Evolutionary conservation across 139 green algal genomes (phyloP).

Genomic region (Chlamydomonas schloesseri): DNA sequence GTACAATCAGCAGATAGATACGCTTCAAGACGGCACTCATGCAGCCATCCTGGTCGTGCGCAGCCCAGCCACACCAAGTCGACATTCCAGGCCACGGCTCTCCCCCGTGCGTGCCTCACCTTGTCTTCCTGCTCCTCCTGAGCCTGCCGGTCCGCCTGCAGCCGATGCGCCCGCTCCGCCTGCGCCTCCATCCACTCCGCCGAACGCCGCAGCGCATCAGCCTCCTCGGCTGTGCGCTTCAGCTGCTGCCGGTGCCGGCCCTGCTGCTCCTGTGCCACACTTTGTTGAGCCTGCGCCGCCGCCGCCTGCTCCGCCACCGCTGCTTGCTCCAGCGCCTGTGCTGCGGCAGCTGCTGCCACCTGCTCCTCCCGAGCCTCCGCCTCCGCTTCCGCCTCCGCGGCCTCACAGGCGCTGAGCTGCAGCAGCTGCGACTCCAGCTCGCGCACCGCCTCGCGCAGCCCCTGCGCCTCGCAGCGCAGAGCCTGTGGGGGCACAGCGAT

Average conservation of each 20-base stretch:
- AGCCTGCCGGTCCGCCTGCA: not conserved
- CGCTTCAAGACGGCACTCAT: too few species aligned
- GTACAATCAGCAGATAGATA: too few species aligned
- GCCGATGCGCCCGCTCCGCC: not conserved
- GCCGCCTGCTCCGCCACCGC: too few species aligned
- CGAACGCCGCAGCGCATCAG: not conserved
- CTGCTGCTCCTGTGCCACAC: not conserved
- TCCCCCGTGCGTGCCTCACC: too few species aligned
- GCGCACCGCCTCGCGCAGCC: not conserved
- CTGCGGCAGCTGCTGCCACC: not conserved
- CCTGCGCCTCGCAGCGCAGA: constrained; percentile 15
- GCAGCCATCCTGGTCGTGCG: too few species aligned
- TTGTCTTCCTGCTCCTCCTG: too few species aligned
- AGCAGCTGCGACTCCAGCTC: not conserved
- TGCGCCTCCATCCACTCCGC: not conserved
- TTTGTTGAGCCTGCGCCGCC: too few species aligned
- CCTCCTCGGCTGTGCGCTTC: not conserved
- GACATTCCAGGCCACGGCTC: too few species aligned
- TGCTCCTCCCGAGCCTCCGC: too few species aligned
- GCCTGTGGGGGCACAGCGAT: not conserved
- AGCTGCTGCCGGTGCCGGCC: not conserved
- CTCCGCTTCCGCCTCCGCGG: not conserved
- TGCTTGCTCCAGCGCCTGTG: too few species aligned
- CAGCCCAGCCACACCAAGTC: too few species aligned
- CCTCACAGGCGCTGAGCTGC: not conserved